These are phyloP conservation scores for Ophiobolus disseminans DNA, from an alignment of 2,329 filamentous ascomycete genomes.

Conservation along the genomic window DNA sequence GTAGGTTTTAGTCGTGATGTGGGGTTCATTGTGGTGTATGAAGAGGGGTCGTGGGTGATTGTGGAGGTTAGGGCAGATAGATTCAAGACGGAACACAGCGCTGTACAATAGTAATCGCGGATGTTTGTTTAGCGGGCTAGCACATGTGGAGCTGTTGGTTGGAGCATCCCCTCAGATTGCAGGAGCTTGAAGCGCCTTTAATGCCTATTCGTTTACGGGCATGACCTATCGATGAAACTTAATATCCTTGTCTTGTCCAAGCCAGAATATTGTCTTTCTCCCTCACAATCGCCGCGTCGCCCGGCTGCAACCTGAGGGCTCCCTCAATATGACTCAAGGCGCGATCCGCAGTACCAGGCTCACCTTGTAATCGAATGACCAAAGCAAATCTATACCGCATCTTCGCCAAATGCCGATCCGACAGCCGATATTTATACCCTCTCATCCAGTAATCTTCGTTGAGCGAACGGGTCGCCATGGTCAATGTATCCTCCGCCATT, in stretches of 20 bases:
- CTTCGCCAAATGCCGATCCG: constrained; percentile 13
- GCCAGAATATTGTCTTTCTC: constrained; percentile 13
- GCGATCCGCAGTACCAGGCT: background rate
- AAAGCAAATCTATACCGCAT: constrained; percentile 12
- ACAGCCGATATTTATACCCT: constrained; percentile 10
- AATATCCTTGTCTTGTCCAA: constrained; percentile 10
- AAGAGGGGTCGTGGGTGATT: background rate
- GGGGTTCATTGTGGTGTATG: no score
- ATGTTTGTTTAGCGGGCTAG: background rate
- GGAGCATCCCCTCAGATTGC: no score
- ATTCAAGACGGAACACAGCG: background rate
- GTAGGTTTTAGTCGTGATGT: no score
- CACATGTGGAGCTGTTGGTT: background rate
- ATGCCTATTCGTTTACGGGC: no score
- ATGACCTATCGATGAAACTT: no score
- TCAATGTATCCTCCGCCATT: background rate
- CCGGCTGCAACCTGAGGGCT: constrained; percentile 6
- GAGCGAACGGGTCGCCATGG: constrained; percentile 4
- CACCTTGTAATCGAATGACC: constrained; percentile 8
- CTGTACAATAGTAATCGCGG: background rate
- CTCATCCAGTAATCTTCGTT: constrained; percentile 14
- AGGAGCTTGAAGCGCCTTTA: no score
- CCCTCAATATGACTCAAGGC: constrained; percentile 5
- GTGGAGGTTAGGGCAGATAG: background rate
- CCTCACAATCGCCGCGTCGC: constrained; percentile 8